Conservation (phyloP, 1,284 basidiomycete species). For the Microbotryomycetes sp. region DNA sequence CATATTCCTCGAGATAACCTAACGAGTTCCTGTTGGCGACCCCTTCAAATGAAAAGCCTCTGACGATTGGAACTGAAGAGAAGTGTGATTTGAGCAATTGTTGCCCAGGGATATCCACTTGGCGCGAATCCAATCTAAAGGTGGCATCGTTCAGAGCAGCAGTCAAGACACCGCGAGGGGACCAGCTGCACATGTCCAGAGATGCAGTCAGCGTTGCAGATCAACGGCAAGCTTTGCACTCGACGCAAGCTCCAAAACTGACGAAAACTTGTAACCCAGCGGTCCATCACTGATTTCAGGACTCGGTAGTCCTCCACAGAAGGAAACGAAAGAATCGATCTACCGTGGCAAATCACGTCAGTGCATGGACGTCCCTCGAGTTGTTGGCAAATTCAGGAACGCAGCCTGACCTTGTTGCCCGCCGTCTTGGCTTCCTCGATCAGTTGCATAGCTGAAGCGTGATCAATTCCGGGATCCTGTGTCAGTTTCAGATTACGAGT, state of each 20-base stretch:
- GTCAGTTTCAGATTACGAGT: too few relatives aligned
- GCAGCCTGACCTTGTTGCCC: conserved; percentile 39
- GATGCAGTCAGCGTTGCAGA: background rate
- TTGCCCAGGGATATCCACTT: conserved; percentile 49
- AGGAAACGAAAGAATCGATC: conserved; percentile 76
- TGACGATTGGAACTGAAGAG: conserved; percentile 58
- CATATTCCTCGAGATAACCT: conserved; percentile 67
- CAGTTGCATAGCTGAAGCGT: conserved; percentile 79
- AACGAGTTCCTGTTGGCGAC: conserved; percentile 83
- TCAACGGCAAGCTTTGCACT: background rate
- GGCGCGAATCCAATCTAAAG: conserved; percentile 59
- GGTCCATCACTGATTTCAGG: conserved; percentile 54
- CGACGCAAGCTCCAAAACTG: conserved; percentile 1
- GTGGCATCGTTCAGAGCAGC: conserved; percentile 72
- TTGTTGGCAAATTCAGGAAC: background rate
- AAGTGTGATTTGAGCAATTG: conserved; percentile 58
- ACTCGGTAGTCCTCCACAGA: conserved; percentile 87
- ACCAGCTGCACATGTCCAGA: conserved; percentile 53
- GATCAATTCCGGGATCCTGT: conserved; percentile 92
- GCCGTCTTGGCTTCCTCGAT: conserved; percentile 54
- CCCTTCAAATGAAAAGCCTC: conserved; percentile 70
- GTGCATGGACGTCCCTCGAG: background rate
- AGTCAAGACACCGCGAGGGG: conserved; percentile 75
- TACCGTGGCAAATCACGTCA: background rate
- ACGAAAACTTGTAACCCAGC: conserved; percentile 82